Percentiles rank a stretch among this genome's conserved stretches.
These are phyloP conservation scores for Candida koratica DNA, from an alignment of 805 yeast species.

Conservation along the genomic window DNA sequence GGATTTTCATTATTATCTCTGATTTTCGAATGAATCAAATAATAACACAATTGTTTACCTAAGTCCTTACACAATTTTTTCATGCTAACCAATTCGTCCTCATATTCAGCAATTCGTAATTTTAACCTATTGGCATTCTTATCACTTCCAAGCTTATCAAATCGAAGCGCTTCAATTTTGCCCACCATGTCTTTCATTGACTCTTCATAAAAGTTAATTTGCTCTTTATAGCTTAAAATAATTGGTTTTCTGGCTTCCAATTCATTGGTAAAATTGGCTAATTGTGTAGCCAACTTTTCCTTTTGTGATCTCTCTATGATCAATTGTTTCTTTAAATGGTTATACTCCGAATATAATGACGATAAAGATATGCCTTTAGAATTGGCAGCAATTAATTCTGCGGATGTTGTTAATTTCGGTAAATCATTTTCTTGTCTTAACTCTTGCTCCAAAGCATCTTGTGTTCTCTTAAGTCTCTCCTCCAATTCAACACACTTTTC, in stretches of 20 bases:
- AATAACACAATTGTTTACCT: constrained; percentile 75
- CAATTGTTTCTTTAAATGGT: constrained; percentile 60
- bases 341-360: constrained; percentile 61
- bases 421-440: constrained; percentile 36
- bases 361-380: constrained; percentile 56
- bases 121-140: constrained; percentile 34
- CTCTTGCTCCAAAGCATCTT: constrained; percentile 39
- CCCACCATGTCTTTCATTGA: constrained; percentile 51
- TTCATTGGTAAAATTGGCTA: constrained; percentile 69
- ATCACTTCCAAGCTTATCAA: constrained; percentile 45
- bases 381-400: constrained; percentile 47
- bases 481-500: constrained; percentile 31
- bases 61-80: constrained; percentile 64
- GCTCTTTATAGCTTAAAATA: constrained; percentile 62
- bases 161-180: constrained; percentile 48
- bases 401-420: constrained; percentile 52
- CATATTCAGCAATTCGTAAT: constrained; percentile 37
- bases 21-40: constrained; percentile 63
- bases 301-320: constrained; percentile 69
- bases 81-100: constrained; percentile 45
- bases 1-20: constrained; percentile 56
- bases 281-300: constrained; percentile 62
- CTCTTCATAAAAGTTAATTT: constrained; percentile 50
- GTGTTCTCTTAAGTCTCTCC: constrained; percentile 37
- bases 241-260: constrained; percentile 76